phyloP scores from a whole-genome alignment of 2,329 filamentous ascomycete genomes.

The Daldinia eschscholtzii region DNA sequence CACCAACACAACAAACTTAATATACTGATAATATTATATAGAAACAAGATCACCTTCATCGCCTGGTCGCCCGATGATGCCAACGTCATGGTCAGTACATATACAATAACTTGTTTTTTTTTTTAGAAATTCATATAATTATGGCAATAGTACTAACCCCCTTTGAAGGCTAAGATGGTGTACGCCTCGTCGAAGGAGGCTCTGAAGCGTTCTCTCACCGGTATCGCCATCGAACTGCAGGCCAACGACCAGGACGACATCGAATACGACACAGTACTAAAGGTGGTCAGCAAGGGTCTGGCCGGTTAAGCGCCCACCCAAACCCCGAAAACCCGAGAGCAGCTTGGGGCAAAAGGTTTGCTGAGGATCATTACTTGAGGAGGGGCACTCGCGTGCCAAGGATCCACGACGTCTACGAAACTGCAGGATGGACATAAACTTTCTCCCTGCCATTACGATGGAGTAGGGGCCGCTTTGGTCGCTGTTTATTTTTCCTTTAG shows the following conservation, averaged over 20 bases:
- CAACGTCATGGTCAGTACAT: conserved; percentile 75
- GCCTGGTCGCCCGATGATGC: conserved; percentile 87
- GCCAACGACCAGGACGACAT: conserved; percentile 88
- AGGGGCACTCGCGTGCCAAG: conserved; percentile 38
- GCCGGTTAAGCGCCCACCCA: conserved; percentile 57
- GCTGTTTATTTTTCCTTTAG: conserved; percentile 46
- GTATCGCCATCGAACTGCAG: conserved; percentile 81
- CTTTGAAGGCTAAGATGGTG: conserved; percentile 83
- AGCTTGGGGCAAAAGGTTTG: conserved; percentile 25
- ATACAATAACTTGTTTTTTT: background rate
- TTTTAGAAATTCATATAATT: background rate
- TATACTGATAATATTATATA: conserved; percentile 51
- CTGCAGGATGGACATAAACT: conserved; percentile 45
- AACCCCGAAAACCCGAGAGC: conserved; percentile 32
- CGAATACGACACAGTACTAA: conserved; percentile 79
- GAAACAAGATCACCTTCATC: conserved; percentile 84
- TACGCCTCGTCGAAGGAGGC: conserved; percentile 91
- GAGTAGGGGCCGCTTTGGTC: conserved; percentile 47
- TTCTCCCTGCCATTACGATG: conserved; percentile 38
- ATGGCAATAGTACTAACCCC: conserved; percentile 30
- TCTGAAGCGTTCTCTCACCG: conserved; percentile 82
- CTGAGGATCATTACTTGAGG: conserved; percentile 36
- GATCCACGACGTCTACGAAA: conserved; percentile 48
- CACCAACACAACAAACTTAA: conserved; percentile 42
- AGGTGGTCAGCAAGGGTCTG: conserved; percentile 73